A percentile compares a stretch with the other conserved stretches of the same genome.
Evolutionary conservation across 768 basidiomycete genomes (phyloP).

Genomic region (Suillus ampliporus): DNA sequence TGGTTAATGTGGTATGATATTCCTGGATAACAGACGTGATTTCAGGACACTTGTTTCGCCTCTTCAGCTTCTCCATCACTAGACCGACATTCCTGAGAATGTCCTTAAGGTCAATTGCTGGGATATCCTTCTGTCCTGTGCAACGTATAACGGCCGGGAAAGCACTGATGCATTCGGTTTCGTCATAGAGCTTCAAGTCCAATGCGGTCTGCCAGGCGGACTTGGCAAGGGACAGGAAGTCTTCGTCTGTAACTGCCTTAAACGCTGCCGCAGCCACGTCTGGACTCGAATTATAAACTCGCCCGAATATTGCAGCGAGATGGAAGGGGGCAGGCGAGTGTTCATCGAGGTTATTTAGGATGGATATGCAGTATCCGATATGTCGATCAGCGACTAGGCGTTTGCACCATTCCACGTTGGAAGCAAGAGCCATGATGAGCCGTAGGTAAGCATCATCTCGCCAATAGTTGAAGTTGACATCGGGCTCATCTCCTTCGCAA

Average conservation of each 20-base stretch:
- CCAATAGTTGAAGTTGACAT: background rate
- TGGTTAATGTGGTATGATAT: background rate
- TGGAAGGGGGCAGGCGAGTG: background rate
- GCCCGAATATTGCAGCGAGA: slow-evolving; percentile 7
- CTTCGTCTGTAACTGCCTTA: background rate
- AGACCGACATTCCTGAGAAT: slow-evolving; percentile 1
- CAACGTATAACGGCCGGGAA: background rate
- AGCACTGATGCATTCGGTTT: background rate
- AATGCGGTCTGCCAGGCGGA: slow-evolving; percentile 1
- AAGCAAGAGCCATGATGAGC: background rate
- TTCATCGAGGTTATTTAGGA: background rate
- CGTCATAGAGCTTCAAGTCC: background rate
- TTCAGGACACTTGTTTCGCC: background rate
- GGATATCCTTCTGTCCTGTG: background rate
- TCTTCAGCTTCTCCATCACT: slow-evolving; percentile 1
- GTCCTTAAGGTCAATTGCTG: background rate
- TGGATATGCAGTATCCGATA: background rate
- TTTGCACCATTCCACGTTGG: background rate
- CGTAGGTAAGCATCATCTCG: slow-evolving; percentile 1
- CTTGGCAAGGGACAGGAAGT: background rate
- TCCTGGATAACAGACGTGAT: background rate
- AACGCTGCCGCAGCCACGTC: background rate
- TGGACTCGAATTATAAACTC: background rate
- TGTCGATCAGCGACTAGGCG: background rate
- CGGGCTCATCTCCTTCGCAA: background rate